Conservation (phyloP, 805 yeast species). For the Candida khao-thaluensis region DNA sequence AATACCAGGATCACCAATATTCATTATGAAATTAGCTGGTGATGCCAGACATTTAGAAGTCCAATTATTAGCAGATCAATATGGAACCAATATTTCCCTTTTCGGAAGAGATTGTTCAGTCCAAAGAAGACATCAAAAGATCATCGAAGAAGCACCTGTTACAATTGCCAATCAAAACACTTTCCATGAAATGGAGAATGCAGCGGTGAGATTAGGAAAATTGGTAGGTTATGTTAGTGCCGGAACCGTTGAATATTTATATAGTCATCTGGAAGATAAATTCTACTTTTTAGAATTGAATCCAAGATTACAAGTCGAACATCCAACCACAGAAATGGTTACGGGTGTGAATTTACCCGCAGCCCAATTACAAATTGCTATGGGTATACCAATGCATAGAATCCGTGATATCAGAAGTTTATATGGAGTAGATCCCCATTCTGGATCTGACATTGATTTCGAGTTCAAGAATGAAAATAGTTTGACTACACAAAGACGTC, state of each 20-base stretch:
- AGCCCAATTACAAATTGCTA: constrained; percentile 97
- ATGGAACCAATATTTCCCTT: constrained; percentile 94
- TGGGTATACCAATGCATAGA: constrained; percentile 98
- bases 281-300: constrained; percentile 95
- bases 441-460: constrained; percentile 86
- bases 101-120: constrained; percentile 99
- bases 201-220: constrained; percentile 95
- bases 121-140: constrained; percentile 98
- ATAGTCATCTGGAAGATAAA: constrained; percentile 90
- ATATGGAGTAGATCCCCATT: constrained; percentile 95
- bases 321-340: constrained; percentile 99
- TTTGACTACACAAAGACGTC: constrained; percentile 79
- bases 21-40: constrained; percentile 96
- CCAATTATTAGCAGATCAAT: constrained; percentile 95
- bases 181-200: constrained; percentile 88
- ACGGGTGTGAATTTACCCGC: constrained; percentile 98
- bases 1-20: constrained; percentile 98
- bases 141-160: constrained; percentile 99
- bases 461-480: constrained; percentile 75
- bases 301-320: constrained; percentile 99
- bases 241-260: constrained; percentile 97
- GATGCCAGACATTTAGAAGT: constrained; percentile 98
- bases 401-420: constrained; percentile 87
- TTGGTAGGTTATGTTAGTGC: constrained; percentile 98
- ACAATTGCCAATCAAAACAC: constrained; percentile 87